Evolutionary conservation across 2,329 filamentous ascomycete species (phyloP).

Genomic region (Aaosphaeria pasadenensis): DNA sequence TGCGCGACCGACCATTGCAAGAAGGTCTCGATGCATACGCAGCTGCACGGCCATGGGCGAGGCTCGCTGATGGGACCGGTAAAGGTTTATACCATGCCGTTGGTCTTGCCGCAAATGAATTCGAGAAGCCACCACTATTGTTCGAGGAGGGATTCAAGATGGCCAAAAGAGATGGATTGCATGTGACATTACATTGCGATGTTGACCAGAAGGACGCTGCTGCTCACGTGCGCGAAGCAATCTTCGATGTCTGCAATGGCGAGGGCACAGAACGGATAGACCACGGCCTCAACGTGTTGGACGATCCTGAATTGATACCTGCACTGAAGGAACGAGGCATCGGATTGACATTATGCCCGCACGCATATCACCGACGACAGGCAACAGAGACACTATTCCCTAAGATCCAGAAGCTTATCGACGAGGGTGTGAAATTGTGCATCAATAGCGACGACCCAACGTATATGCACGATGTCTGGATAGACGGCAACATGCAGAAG

Average conservation of each 20-base stretch:
- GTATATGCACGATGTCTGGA: conserved; percentile 51
- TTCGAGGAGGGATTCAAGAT: conserved; percentile 42
- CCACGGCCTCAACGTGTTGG: conserved; percentile 41
- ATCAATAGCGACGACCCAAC: conserved; percentile 51
- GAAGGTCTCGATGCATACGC: conserved; percentile 40
- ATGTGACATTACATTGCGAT: conserved; percentile 51
- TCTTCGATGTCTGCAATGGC: conserved; percentile 20
- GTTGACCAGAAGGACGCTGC: conserved; percentile 50
- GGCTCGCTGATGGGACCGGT: conserved; percentile 9
- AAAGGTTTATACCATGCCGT: conserved; percentile 44
- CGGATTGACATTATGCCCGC: conserved; percentile 43
- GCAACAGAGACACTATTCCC: conserved; percentile 44
- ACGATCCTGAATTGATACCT: conserved; percentile 30
- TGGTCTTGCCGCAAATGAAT: conserved; percentile 49
- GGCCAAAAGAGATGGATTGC: conserved; percentile 41
- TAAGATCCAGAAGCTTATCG: conserved; percentile 43
- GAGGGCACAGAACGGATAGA: conserved; percentile 39
- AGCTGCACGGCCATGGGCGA: conserved; percentile 37
- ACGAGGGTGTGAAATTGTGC: conserved; percentile 46
- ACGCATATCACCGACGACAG: conserved; percentile 42
- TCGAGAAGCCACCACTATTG: conserved; percentile 43
- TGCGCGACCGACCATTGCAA: conserved; percentile 40
- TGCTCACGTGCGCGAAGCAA: conserved; percentile 42
- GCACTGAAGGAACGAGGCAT: conserved; percentile 29
- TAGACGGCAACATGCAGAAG: conserved; percentile 48